phyloP scores from a whole-genome alignment of 768 basidiomycete genomes.

The Trametes coccinea region DNA sequence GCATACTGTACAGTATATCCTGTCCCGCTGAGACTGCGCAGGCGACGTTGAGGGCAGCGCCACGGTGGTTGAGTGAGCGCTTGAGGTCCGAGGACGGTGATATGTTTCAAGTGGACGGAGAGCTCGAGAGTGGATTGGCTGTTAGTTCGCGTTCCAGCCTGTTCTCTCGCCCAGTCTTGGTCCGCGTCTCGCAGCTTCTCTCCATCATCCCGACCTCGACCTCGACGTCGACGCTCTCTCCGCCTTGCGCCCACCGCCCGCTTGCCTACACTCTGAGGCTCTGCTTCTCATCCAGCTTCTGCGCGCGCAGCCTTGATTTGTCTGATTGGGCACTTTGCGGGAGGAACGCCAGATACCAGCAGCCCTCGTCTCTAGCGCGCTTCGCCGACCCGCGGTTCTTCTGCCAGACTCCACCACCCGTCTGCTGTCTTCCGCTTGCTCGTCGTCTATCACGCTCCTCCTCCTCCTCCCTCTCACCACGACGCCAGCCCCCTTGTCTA shows the following conservation, averaged over 20 bases:
- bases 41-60: background rate
- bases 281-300: background rate
- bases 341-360: background rate
- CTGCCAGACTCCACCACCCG: slow-evolving; percentile 22
- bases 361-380: slow-evolving; percentile 1
- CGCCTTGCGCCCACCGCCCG: background rate
- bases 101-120: slow-evolving; percentile 14
- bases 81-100: slow-evolving; percentile 1
- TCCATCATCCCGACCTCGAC: background rate
- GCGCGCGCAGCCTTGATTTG: background rate
- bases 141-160: background rate
- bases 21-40: background rate
- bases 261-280: background rate
- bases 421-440: background rate
- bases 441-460: slow-evolving; percentile 1
- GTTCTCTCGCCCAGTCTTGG: background rate
- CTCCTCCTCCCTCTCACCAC: background rate
- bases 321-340: slow-evolving; percentile 6
- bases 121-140: background rate
- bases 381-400: slow-evolving; percentile 16
- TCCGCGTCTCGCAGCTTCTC: slow-evolving; percentile 8
- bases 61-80: background rate
- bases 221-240: background rate
- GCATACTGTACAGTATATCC: slow-evolving; percentile 11
- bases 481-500: background rate